Percentiles rank a stretch among this genome's conserved stretches.
phyloP scores from a whole-genome alignment of 2,329 filamentous ascomycete species.

The Penicillium sp. region DNA sequence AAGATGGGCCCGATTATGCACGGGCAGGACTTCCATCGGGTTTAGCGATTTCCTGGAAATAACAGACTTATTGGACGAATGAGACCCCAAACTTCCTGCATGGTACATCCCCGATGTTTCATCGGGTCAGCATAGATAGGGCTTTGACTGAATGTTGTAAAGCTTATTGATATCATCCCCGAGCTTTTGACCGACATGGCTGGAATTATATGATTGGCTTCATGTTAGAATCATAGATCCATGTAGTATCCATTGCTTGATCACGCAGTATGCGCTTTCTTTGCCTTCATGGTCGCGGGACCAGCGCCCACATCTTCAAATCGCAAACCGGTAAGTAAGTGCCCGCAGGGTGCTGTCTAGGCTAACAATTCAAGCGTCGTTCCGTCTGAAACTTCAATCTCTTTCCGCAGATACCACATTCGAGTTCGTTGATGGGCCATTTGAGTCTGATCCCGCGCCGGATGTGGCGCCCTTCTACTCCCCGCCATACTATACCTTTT shows the following conservation, averaged over 20 bases:
- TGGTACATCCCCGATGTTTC: not conserved
- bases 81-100: not conserved
- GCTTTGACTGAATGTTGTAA: not conserved
- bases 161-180: not conserved
- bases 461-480: not conserved
- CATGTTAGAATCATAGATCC: not conserved
- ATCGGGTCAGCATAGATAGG: not conserved
- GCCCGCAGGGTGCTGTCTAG: not conserved
- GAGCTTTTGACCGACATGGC: not conserved
- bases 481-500: not conserved
- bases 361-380: not conserved
- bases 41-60: not conserved
- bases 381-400: not conserved
- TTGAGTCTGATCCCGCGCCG: not conserved
- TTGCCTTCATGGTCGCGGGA: not conserved
- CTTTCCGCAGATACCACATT: not conserved
- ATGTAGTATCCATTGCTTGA: not conserved
- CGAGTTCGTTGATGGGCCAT: constrained; percentile 1
- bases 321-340: not conserved
- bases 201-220: not conserved
- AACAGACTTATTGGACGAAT: not conserved
- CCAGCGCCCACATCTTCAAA: not conserved
- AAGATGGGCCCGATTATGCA: not conserved
- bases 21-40: not conserved
- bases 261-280: not conserved